phyloP scores from a whole-genome alignment of 1,284 basidiomycete genomes.

The Laetiporus sulphureus region DNA sequence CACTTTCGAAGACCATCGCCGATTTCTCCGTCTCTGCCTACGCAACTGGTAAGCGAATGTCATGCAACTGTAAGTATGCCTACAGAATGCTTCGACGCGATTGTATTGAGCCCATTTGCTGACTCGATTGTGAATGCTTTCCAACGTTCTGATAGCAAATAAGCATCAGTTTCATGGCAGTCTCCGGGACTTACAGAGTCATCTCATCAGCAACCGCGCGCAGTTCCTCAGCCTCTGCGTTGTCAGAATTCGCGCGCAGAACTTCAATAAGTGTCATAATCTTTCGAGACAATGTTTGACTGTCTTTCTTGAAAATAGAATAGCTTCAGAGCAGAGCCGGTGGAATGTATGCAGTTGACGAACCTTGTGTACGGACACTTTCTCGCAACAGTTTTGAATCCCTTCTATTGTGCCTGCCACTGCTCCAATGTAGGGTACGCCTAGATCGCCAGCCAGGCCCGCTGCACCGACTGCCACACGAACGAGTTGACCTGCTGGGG shows the following conservation, averaged over 20 bases:
- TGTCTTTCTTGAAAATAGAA: not conserved
- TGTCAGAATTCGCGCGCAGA: slow-evolving; percentile 23
- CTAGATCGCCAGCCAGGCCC: slow-evolving; percentile 2
- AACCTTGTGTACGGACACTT: slow-evolving; percentile 10
- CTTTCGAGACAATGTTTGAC: too few relatives aligned
- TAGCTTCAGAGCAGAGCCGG: not conserved
- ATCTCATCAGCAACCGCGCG: slow-evolving; percentile 36
- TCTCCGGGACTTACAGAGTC: not conserved
- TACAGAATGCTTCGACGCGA: slow-evolving; percentile 31
- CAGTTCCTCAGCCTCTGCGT: slow-evolving; percentile 31
- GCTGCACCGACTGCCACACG: not conserved
- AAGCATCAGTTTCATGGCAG: not conserved
- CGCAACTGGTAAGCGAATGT: not conserved
- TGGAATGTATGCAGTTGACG: not conserved
- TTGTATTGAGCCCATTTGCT: slow-evolving; percentile 31
- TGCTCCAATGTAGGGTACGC: slow-evolving; percentile 7
- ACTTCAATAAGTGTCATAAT: too few relatives aligned
- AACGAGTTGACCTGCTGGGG: too few relatives aligned
- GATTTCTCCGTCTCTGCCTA: slow-evolving; percentile 42
- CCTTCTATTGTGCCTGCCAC: slow-evolving; percentile 4
- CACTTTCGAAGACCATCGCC: slow-evolving; percentile 35
- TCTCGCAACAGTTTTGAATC: slow-evolving; percentile 8
- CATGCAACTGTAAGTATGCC: slow-evolving; percentile 10
- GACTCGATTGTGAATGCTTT: slow-evolving; percentile 28
- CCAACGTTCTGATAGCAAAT: not conserved